Evolutionary conservation across 2,329 filamentous ascomycete genomes (phyloP), one percentile per base, ranked within the genome.

Genomic region (Aspergillus tamarii): DNA sequence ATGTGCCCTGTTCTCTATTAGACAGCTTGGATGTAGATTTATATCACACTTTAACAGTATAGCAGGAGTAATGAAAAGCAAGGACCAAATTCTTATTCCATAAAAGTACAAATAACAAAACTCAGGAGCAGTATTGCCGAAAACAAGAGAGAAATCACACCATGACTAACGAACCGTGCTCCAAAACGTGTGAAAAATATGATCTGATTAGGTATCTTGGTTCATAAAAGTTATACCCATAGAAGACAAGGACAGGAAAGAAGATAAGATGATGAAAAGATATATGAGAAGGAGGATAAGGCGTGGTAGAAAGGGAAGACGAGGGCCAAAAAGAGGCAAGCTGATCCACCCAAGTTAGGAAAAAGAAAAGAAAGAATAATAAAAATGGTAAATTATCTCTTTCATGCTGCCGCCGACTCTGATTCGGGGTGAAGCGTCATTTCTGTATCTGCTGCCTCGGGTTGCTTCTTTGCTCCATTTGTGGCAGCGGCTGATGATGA

Each of bases 391-490:
- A 28, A 21, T 10, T 21, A 12, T 41, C 6, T 54, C 26, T 23
- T 30, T 59, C 59, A 61, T 45, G 55, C 57, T 45, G 57, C 57
- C 46, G 62, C 64, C 39, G 57, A 63, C 61, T 32, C 66, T 61
- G 36, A 45, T 26, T 53, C 59, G n/a, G 64, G 45, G 46, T 67
- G 65, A 16, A n/a, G 59, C 10, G 34, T 41, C 41, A 46, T 54
- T 28, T 43, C 61, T 3, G 48, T 28, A 28, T 53, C 60, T 28
- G 34, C 16, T 14, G 32, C n/a, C 19, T 62, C 34, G 14, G 58
- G 16, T 7, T 55, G 48, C 16, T 59, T 55, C 12, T 72, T 67
- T 26, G 71, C 36, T 30, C 66, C 69, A 14, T 69, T 72, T 1
- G 69, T 64, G 26, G 67, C 26, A 4, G 61, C 59, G 1, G 39